Conservation (phyloP, 192 early-diverging fungal genomes). For the Gonapodya prolifera region DNA sequence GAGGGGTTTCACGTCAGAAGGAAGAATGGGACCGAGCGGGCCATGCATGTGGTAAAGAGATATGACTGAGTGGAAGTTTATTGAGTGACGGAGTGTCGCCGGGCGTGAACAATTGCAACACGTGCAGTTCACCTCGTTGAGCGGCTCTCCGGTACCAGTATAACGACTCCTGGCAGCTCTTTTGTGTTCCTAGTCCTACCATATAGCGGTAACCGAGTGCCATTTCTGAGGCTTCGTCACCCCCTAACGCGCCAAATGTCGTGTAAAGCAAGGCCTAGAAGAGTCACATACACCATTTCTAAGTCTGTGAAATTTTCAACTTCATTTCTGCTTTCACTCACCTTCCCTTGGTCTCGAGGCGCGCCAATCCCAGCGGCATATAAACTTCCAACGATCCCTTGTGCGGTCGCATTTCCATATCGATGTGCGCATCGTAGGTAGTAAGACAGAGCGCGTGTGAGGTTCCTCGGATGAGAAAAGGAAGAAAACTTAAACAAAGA, state of each 20-base stretch:
- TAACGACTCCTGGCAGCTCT: conserved; percentile 63
- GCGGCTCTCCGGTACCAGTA: conserved; percentile 72
- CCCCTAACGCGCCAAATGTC: conserved; percentile 69
- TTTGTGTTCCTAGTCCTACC: conserved; percentile 65
- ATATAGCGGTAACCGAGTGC: conserved; percentile 74
- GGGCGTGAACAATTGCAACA: background rate
- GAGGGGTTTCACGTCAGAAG: conserved; percentile 50
- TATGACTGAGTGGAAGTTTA: conserved; percentile 33
- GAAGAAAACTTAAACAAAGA: too few species aligned
- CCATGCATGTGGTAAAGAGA: conserved; percentile 57
- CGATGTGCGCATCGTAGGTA: too few species aligned
- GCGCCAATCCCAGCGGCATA: conserved; percentile 83
- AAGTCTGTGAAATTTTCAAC: background rate
- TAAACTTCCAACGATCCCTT: conserved; percentile 80
- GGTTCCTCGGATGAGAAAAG: too few species aligned
- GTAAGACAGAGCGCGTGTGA: too few species aligned
- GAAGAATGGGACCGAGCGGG: conserved; percentile 65
- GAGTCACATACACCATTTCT: background rate
- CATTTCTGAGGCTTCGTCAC: conserved; percentile 60
- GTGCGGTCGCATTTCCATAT: conserved; percentile 72
- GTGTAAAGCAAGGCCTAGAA: conserved; percentile 55
- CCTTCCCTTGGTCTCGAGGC: conserved; percentile 54
- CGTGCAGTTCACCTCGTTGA: conserved; percentile 48
- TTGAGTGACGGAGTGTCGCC: background rate
- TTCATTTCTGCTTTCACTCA: conserved; percentile 9